phyloP scores from a whole-genome alignment of 495 filamentous ascomycete species.

The Chaetomium cochliodes region DNA sequence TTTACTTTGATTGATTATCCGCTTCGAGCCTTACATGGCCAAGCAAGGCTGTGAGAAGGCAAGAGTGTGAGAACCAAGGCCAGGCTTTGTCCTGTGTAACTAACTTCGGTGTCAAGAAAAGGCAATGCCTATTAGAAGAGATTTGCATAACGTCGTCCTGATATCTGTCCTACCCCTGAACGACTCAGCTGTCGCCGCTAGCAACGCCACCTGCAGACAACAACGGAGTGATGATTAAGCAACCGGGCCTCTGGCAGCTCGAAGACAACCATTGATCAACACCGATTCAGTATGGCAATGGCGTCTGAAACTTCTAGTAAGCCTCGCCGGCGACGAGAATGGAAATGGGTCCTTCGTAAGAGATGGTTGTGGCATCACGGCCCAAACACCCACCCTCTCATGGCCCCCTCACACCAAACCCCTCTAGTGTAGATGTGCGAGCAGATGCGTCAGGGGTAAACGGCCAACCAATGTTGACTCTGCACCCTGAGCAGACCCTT shows the following conservation, averaged over 20 bases:
- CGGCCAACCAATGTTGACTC: background rate
- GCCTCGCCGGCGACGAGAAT: background rate
- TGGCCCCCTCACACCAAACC: background rate
- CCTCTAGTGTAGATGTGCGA: background rate
- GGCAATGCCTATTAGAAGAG: background rate
- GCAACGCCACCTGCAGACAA: constrained; percentile 7
- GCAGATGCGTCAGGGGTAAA: background rate
- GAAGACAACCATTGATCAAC: background rate
- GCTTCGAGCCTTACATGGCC: background rate
- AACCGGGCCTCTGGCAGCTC: background rate
- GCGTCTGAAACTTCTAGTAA: background rate
- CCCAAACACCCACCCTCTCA: background rate
- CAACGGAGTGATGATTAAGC: constrained; percentile 1
- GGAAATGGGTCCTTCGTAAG: background rate
- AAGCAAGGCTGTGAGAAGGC: too few species aligned
- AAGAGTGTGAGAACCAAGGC: background rate
- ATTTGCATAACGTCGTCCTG: background rate
- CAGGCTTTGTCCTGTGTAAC: too few species aligned
- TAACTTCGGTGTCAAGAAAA: background rate
- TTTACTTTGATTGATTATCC: too few species aligned
- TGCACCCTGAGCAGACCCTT: background rate
- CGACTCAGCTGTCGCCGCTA: constrained; percentile 3
- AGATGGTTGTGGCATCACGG: too few species aligned
- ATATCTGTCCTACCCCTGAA: background rate
- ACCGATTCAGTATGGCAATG: background rate